Conservation (phyloP, 495 filamentous ascomycete species). For the Neurospora sp. region DNA sequence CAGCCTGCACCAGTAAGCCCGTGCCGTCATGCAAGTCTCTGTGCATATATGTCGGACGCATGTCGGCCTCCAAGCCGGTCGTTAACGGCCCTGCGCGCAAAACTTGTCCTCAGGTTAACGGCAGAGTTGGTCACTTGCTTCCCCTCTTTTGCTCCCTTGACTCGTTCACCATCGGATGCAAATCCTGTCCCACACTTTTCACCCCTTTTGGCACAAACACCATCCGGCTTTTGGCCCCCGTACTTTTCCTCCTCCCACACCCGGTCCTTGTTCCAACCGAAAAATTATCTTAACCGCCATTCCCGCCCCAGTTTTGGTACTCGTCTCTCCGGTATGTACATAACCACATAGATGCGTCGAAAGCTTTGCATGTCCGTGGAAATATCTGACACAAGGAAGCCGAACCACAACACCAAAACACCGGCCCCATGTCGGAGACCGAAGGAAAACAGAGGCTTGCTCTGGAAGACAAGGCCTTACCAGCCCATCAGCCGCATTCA, state of each 20-base stretch:
- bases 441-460: background rate
- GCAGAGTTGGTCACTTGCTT: background rate
- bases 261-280: no score
- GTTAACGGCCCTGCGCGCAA: background rate
- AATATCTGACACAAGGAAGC: background rate
- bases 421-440: background rate
- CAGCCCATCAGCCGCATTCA: background rate
- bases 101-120: background rate
- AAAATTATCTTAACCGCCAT: no score
- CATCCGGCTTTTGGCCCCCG: background rate
- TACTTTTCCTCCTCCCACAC: background rate
- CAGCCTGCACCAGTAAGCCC: no score
- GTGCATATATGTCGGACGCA: background rate
- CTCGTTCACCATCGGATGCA: background rate
- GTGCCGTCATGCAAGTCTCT: background rate
- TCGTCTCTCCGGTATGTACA: background rate
- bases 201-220: background rate
- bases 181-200: background rate
- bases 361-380: background rate
- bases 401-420: background rate
- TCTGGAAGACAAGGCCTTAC: background rate
- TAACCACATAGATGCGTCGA: background rate
- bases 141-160: background rate
- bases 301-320: no score
- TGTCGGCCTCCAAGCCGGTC: background rate